Evolutionary conservation across 2,329 filamentous ascomycete genomes (phyloP).

Genomic region (Sarocladium kiliense): DNA sequence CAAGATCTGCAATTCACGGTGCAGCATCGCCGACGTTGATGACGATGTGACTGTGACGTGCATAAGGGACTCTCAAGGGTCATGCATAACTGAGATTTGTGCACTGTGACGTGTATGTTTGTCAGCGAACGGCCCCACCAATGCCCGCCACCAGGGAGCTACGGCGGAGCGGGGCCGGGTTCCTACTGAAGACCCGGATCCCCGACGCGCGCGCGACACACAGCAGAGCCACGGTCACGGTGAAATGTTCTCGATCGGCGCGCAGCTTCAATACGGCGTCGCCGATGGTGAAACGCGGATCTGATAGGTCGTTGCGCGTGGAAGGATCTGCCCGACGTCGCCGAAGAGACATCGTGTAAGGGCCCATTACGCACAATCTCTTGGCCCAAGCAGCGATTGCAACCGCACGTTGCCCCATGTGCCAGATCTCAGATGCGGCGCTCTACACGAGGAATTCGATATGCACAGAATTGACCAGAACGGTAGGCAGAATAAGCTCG

Average conservation of each 20-base stretch:
- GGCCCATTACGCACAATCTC: no score
- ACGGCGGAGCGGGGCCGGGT: neutral
- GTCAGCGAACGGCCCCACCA: neutral
- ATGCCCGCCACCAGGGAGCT: neutral
- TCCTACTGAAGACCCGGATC: neutral
- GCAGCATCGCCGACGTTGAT: neutral
- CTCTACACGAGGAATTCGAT: no score
- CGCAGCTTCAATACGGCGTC: no score
- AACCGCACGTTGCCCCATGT: no score
- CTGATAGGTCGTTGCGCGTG: no score
- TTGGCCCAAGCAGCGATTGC: no score
- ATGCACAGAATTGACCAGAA: no score
- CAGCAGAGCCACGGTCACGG: neutral
- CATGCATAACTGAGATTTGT: neutral
- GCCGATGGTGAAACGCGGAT: no score
- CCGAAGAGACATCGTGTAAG: no score
- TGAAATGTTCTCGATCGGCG: neutral
- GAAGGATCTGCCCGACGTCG: no score
- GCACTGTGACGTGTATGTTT: neutral
- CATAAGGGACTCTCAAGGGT: neutral
- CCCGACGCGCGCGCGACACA: neutral
- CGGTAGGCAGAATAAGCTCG: no score
- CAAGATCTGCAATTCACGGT: neutral
- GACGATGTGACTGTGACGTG: neutral
- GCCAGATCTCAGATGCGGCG: no score